phyloP scores from a whole-genome alignment of 2,329 filamentous ascomycete species.

The Apiospora saccharicola region DNA sequence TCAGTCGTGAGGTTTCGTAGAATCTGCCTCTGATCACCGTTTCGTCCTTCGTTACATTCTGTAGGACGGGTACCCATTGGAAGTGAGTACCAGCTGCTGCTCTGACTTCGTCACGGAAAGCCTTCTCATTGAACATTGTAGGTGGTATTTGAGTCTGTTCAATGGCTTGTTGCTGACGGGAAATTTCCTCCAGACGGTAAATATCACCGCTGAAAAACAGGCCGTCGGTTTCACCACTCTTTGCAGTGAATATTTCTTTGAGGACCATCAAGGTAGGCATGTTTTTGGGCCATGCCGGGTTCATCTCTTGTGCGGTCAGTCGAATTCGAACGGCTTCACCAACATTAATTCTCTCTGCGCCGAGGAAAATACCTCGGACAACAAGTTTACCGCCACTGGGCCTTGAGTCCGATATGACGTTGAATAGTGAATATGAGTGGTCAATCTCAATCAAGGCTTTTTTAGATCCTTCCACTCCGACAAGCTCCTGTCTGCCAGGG shows the following conservation, averaged over 20 bases:
- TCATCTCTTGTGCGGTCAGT: slow-evolving; percentile 47
- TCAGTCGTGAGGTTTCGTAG: slow-evolving; percentile 62
- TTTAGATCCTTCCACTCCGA: slow-evolving; percentile 59
- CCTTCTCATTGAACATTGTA: slow-evolving; percentile 39
- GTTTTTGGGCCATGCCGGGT: slow-evolving; percentile 41
- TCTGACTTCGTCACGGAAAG: slow-evolving; percentile 40
- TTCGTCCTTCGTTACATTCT: slow-evolving; percentile 45
- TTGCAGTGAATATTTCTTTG: slow-evolving; percentile 44
- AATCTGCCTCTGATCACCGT: slow-evolving; percentile 61
- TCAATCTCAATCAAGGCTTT: slow-evolving; percentile 58
- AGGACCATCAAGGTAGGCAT: slow-evolving; percentile 46
- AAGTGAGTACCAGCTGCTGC: slow-evolving; percentile 34
- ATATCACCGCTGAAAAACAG: slow-evolving; percentile 40
- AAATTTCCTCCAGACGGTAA: slow-evolving; percentile 37
- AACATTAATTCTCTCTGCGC: slow-evolving; percentile 57
- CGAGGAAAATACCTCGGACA: slow-evolving; percentile 59
- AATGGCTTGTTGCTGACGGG: slow-evolving; percentile 26
- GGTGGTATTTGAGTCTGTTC: slow-evolving; percentile 32
- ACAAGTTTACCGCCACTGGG: slow-evolving; percentile 42
- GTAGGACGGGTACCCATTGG: slow-evolving; percentile 41
- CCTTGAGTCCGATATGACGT: slow-evolving; percentile 42
- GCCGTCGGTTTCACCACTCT: slow-evolving; percentile 28
- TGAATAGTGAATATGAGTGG: slow-evolving; percentile 58
- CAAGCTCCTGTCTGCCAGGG: slow-evolving; percentile 47
- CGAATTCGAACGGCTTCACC: slow-evolving; percentile 58